Evolutionary conservation across 2,329 filamentous ascomycete species (phyloP).

Genomic region (Tolypocladium endophyticum): DNA sequence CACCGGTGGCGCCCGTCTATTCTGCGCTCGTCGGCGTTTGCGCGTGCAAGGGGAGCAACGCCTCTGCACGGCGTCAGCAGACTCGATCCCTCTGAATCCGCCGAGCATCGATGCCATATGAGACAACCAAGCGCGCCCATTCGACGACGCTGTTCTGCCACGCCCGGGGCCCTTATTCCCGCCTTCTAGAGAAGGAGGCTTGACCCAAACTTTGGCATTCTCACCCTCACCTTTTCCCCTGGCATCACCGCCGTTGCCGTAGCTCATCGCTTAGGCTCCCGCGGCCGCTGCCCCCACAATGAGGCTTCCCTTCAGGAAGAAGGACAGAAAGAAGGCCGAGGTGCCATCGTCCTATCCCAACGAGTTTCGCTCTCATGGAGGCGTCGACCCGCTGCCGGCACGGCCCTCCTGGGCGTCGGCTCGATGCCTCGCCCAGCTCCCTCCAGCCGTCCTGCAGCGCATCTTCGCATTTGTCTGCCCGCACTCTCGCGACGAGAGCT

Average conservation of each 20-base stretch:
- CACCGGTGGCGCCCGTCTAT: neutral
- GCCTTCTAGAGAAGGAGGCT: neutral
- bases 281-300: slow-evolving; percentile 15
- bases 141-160: neutral
- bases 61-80: neutral
- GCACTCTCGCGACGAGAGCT: slow-evolving; percentile 65
- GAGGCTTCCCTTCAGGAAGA: slow-evolving; percentile 26
- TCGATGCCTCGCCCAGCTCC: slow-evolving; percentile 42
- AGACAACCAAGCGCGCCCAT: neutral
- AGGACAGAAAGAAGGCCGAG: slow-evolving; percentile 24
- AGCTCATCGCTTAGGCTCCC: neutral
- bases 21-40: neutral
- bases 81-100: neutral
- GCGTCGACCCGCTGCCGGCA: slow-evolving; percentile 15
- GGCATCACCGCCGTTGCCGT: neutral
- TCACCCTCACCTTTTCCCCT: neutral
- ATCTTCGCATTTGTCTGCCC: slow-evolving; percentile 81
- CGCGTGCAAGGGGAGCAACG: neutral
- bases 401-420: slow-evolving; percentile 31
- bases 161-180: neutral
- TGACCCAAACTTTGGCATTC: neutral
- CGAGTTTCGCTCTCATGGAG: slow-evolving; percentile 16
- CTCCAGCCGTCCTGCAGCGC: slow-evolving; percentile 57
- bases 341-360: slow-evolving; percentile 12
- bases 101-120: neutral